Conservation (phyloP, 768 basidiomycete genomes). For the Favolaschia claudopus region DNA sequence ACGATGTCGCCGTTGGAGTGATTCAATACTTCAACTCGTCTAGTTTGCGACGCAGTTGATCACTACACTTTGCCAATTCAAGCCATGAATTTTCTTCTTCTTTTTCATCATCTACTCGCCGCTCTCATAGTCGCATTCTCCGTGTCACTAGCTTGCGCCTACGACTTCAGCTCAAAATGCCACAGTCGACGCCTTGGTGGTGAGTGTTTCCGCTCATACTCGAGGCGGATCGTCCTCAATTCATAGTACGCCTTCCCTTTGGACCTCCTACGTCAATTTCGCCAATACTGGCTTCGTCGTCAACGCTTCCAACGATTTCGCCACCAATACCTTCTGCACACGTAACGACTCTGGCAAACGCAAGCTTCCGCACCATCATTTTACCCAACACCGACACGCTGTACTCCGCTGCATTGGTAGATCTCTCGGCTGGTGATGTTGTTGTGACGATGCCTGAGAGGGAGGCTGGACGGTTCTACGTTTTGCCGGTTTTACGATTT, state of each 20-base stretch:
- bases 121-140: too few relatives aligned
- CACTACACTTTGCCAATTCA: too few relatives aligned
- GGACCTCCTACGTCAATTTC: background rate
- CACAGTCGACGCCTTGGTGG: too few relatives aligned
- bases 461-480: conserved; percentile 7
- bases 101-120: too few relatives aligned
- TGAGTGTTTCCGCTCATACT: too few relatives aligned
- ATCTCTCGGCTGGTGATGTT: conserved; percentile 10
- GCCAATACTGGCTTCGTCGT: background rate
- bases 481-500: conserved; percentile 19
- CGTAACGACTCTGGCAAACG: background rate
- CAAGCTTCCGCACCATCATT: conserved; percentile 4
- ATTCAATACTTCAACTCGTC: too few relatives aligned
- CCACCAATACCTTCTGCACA: background rate
- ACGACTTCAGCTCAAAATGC: too few relatives aligned
- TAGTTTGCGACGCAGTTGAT: too few relatives aligned
- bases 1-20: too few relatives aligned
- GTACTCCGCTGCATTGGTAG: conserved; percentile 3
- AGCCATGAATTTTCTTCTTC: too few relatives aligned
- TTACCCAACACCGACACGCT: conserved; percentile 18
- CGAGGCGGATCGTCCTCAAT: too few relatives aligned
- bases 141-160: too few relatives aligned
- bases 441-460: conserved; percentile 3
- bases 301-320: background rate
- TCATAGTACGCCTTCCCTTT: conserved; percentile 7